Evolutionary conservation across 306 rosid species (phyloP), one percentile per base, ranked within the genome.

Genomic region (Sphenostylis stenocarpa): DNA sequence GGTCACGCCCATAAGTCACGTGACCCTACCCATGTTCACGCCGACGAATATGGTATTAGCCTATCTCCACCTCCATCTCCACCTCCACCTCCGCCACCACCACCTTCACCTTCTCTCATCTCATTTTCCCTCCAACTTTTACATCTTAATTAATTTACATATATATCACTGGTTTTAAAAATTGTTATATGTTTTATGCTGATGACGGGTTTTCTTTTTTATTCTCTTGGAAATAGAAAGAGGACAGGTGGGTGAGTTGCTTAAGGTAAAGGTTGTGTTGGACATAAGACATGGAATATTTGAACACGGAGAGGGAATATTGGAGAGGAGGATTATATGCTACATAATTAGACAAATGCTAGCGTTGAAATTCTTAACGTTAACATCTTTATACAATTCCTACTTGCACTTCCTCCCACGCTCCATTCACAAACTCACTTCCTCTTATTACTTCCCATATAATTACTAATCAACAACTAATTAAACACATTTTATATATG

Each of bases 241-340:
- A 79, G 19, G 78, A 79, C 72, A 57, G 24, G 41, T 28, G 45
- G 29, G 65, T 45, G 71, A 65, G 62, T 69, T 38, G 45, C 77
- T 60, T 79, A 61, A 70, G 77, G 55, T 34, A 26, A 34, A 43
- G 73, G 73, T 57, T 2, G 73, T 79, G 44, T 34, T 62, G 31
- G 76, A 81, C 55, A 58, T 56, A 67, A 51, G 89, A 87, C 92
- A 75, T 86, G 85, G 96, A 86, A 85, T 86, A 85, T 83, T 81
- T 73, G 86, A 96, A 90, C 96, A 90, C 83, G 93, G 93, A 76
- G 94, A 90, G 98, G 93, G 97, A 91, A 94, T 94, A 91, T 88
- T 91, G 90, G 97, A 84, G 80, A 62, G 75, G 60, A 81, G 64
- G 64, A 67, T 83, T 81, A 60, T 47, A 69, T 81, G 78, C 10